Evolutionary conservation across 208 protist species (phyloP).

Genomic region (Endotrypanum monterogeii): DNA sequence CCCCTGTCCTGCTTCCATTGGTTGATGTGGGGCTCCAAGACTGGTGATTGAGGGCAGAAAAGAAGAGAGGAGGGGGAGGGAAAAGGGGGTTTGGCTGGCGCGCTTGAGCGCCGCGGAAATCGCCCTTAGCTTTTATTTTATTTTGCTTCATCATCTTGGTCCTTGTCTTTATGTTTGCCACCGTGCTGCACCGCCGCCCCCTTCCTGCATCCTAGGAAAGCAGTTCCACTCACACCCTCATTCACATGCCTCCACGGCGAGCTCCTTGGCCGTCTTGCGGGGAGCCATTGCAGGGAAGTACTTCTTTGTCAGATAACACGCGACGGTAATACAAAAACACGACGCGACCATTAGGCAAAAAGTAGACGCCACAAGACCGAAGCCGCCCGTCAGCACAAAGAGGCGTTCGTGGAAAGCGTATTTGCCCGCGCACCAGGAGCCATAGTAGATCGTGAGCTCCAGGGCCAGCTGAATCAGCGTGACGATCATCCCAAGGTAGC

Average conservation of each 20-base stretch:
- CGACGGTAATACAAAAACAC: conserved; percentile 36
- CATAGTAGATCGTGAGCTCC: conserved; percentile 69
- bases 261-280: conserved; percentile 43
- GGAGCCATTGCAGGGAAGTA: conserved; percentile 56
- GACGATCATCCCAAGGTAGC: conserved; percentile 37
- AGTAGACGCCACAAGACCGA: conserved; percentile 47
- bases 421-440: conserved; percentile 51
- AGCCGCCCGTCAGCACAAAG: conserved; percentile 64
- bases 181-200: neutral
- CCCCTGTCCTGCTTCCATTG: no score
- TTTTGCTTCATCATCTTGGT: neutral
- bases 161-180: neutral
- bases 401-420: conserved; percentile 56
- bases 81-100: neutral
- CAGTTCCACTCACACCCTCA: neutral
- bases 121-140: neutral
- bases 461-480: conserved; percentile 54
- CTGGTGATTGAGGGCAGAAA: no score
- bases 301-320: conserved; percentile 40
- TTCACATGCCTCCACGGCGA: conserved; percentile 41
- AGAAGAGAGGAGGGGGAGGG: no score
- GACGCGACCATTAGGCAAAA: conserved; percentile 53
- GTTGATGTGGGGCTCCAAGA: no score
- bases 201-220: neutral
- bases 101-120: neutral